Evolutionary conservation across 805 yeast species (phyloP), one percentile per base, ranked within the genome.

Genomic region (Lachancea sp.): DNA sequence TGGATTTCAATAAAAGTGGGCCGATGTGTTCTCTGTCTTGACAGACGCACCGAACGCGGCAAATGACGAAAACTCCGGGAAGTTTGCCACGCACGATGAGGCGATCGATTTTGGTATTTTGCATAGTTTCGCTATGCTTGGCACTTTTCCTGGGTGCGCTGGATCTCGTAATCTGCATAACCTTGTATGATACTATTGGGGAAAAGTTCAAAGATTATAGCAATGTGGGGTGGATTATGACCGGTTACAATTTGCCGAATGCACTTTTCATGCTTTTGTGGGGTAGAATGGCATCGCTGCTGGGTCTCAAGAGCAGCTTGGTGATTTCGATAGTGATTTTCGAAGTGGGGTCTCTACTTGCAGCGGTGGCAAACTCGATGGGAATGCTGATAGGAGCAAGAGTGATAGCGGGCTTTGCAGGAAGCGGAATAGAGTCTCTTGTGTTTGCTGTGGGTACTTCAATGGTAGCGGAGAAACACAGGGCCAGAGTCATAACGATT

Each of bases 321-420:
- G 50, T 78, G 9, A 58, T 61, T 2, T 75, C 81, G 1, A 63
- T 82, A 2, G 52, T 71, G 1, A 52, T 82, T 2, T 82, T 82
- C 56, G 80, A 78, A 55, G 60, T 73, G 3, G 90, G 90, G 1
- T 79, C 86, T 0, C 65, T 81, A 43, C 62, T 82, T 8, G 66
- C 75, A 45, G 90, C 84, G 1, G 50, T 77, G 4, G 63, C 87
- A 1, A 59, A 55, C 16, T 67, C 70, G 29, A 80, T 84, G 79
- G 66, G 71, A 44, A 74, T 76, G 71, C 61, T 85, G 39, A 80
- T 84, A 48, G 86, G 80, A 3, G 90, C 87, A 1, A 71, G 95
- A 54, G 81, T 78, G 8, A 64, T 84, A 17, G 78, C 79, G 42
- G 93, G 93, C 41, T 57, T 79, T 30, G 91, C 90, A n/a, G 88